Evolutionary conservation across 2,329 filamentous ascomycete genomes (phyloP), one percentile per base, ranked within the genome.

Genomic region (Tolypocladium pustulatum): DNA sequence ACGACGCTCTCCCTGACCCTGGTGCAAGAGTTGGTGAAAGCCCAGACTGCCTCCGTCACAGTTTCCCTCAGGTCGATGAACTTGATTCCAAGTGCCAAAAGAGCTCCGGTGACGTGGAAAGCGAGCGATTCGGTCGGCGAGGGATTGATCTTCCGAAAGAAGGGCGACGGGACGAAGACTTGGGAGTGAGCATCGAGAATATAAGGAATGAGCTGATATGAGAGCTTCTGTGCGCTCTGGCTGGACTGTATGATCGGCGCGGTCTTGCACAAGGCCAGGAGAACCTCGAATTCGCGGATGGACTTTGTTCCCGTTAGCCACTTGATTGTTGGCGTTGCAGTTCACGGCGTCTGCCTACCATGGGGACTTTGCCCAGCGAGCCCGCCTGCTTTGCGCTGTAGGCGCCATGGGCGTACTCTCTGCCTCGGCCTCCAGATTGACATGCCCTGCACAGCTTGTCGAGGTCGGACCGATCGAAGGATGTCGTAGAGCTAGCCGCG

Each of bases 251-350:
- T 80, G 30, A 85, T 81, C 4, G 91, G 88, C 4, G 92, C 90
- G 57, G 93, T 90, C 75, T 92, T 93, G 78, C 93, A 97, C 32
- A 99, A 80, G 51, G 94, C 91, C 32, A 97, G 76, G 32, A 99
- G 81, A 57, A 96, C 89, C 72, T 99, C 93, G 65, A 96, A 87
- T 78, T 99, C 95, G 67, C 90, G 87, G 57, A 92, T 85, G 57
- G 87, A 90, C 91, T 95, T 70, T 70, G 27, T 25, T 57, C 59
- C 37, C 55, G 59, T 69, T 64, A 69, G 49, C 12, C 49, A 22
- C 4, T n/a, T 13, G 20, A 10, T 7, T 6, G 8, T 13, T 6
- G 30, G 49, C 20, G 20, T 36, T 30, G 12, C 30, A 13, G 9
- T 53, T 53, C 20, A 22, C 4, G 30, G 20, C 10, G 6, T 13